These are phyloP conservation scores for Leishmania tropica DNA, from an alignment of 208 protist genomes.

Conservation along the genomic window DNA sequence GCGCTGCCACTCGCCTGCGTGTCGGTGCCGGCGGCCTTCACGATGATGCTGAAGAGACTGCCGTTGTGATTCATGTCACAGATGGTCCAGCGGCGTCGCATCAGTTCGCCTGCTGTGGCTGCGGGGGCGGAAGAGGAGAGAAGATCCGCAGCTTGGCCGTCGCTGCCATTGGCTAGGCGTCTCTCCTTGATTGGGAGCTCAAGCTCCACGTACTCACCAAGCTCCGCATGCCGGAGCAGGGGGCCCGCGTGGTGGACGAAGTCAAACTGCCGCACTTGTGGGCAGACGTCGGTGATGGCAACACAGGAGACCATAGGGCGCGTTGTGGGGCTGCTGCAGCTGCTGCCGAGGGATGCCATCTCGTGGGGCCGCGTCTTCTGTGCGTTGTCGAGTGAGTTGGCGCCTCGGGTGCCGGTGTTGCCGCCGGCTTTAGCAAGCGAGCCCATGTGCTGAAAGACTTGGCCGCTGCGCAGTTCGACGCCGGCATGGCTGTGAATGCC, in stretches of 20 bases:
- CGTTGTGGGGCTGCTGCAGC: not conserved
- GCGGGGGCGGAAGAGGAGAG: not conserved
- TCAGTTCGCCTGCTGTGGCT: not conserved
- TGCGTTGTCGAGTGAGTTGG: conserved; percentile 16
- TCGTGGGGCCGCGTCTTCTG: conserved; percentile 11
- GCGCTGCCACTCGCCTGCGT: conserved; percentile 43
- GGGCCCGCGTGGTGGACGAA: conserved; percentile 38
- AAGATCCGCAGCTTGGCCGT: not conserved
- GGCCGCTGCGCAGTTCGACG: conserved; percentile 47
- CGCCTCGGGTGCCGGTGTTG: not conserved
- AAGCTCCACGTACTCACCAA: conserved; percentile 73
- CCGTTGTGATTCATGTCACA: conserved; percentile 43
- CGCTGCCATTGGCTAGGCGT: not conserved
- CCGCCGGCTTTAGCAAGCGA: not conserved
- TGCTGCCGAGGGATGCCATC: not conserved
- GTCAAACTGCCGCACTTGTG: conserved; percentile 54
- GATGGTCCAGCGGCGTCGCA: conserved; percentile 74
- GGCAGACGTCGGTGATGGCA: conserved; percentile 43
- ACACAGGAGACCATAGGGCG: conserved; percentile 39
- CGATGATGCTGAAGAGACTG: conserved; percentile 66
- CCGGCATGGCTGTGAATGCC: conserved; percentile 52
- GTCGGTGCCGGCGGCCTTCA: conserved; percentile 44
- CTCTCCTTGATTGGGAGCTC: conserved; percentile 51
- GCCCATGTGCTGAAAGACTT: conserved; percentile 49
- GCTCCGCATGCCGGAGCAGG: conserved; percentile 35